Percentiles rank a stretch among this genome's conserved stretches.
These are phyloP conservation scores for Phytopythium ostracodes DNA, from an alignment of 352 stramenopile species.

Conservation along the genomic window DNA sequence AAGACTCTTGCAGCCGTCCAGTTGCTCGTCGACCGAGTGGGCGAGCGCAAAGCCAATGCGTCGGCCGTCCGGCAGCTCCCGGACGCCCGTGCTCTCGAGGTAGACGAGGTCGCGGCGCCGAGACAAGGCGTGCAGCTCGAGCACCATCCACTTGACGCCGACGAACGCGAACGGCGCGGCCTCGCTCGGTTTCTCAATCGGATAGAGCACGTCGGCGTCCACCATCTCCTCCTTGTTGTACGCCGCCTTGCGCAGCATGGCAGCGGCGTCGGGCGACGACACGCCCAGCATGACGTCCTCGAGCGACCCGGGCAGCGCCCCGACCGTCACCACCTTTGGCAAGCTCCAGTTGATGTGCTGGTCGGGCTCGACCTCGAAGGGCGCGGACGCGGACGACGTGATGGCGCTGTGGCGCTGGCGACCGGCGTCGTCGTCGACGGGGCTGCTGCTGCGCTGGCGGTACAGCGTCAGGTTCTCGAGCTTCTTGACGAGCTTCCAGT, in stretches of 20 bases:
- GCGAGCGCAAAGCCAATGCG: constrained; percentile 26
- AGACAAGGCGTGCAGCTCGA: constrained; percentile 13
- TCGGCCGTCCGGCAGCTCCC: constrained; percentile 16
- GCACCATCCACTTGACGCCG: constrained; percentile 40
- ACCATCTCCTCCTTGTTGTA: constrained; percentile 37
- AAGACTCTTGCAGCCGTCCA: neutral
- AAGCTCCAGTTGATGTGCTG: constrained; percentile 4
- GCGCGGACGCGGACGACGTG: constrained; percentile 1
- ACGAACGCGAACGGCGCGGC: constrained; percentile 46
- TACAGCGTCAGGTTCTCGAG: constrained; percentile 32
- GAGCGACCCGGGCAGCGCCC: constrained; percentile 32
- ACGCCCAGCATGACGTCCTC: constrained; percentile 55
- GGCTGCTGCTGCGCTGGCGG: constrained; percentile 14
- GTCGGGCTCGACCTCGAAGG: constrained; percentile 9
- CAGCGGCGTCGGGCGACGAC: constrained; percentile 25
- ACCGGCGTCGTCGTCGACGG: neutral
- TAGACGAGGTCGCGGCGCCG: constrained; percentile 41
- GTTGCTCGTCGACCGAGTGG: constrained; percentile 20
- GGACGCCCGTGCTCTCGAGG: constrained; percentile 23
- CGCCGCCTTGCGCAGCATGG: constrained; percentile 24
- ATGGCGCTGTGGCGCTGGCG: neutral
- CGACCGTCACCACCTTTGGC: constrained; percentile 35
- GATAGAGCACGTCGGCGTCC: constrained; percentile 35
- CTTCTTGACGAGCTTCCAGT: constrained; percentile 37
- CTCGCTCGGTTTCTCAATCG: constrained; percentile 22